Conservation (phyloP, 495 filamentous ascomycete species). For the Evernia prunastri region DNA sequence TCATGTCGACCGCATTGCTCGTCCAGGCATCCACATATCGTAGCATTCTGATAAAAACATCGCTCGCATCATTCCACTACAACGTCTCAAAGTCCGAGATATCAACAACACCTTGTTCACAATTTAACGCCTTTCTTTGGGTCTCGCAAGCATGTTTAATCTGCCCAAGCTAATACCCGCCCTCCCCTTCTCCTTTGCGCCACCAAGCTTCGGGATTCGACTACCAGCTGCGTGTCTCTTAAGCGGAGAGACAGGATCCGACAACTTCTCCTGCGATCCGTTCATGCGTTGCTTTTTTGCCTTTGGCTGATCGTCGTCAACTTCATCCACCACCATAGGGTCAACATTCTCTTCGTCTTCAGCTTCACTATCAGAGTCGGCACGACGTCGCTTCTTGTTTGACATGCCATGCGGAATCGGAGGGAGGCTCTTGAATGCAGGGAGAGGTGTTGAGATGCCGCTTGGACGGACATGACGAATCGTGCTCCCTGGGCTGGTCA, state of each 20-base stretch:
- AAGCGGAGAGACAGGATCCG: slow-evolving; percentile 29
- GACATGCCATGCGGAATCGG: slow-evolving; percentile 59
- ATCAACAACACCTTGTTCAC: neutral
- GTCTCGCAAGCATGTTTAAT: slow-evolving; percentile 47
- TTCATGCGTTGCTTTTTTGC: slow-evolving; percentile 33
- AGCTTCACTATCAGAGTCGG: slow-evolving; percentile 29
- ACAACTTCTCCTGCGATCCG: slow-evolving; percentile 33
- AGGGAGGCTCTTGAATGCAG: slow-evolving; percentile 35
- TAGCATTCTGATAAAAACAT: neutral
- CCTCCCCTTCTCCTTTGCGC: slow-evolving; percentile 30
- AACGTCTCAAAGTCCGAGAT: neutral
- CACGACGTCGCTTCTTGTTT: slow-evolving; percentile 66
- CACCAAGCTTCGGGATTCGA: slow-evolving; percentile 34
- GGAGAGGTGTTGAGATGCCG: slow-evolving; percentile 21
- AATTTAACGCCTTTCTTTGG: slow-evolving; percentile 35
- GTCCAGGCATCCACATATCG: neutral
- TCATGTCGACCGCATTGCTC: neutral
- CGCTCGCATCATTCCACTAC: neutral
- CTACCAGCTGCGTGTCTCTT: slow-evolving; percentile 30
- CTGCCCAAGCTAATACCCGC: slow-evolving; percentile 42
- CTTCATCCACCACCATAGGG: slow-evolving; percentile 32
- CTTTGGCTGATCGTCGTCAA: slow-evolving; percentile 38
- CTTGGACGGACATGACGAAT: slow-evolving; percentile 52
- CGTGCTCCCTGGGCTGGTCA: slow-evolving; percentile 45
- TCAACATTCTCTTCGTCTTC: slow-evolving; percentile 32